Percentiles rank a stretch among this genome's conserved stretches.
Evolutionary conservation across 2,329 filamentous ascomycete species (phyloP).

Genomic region (Didymella lethalis): DNA sequence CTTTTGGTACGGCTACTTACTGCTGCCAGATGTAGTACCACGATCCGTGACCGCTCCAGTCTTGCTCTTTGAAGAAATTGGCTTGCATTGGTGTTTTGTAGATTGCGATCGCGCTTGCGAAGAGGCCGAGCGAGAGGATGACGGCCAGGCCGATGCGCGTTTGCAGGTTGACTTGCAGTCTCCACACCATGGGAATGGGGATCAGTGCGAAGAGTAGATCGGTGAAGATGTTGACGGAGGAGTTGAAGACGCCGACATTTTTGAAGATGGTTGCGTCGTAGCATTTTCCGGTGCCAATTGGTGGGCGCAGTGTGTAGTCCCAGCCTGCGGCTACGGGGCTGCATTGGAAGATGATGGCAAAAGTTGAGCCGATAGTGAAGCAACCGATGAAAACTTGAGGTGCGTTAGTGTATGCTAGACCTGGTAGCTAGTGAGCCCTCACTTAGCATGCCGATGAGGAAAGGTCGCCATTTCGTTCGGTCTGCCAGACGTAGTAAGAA

Average conservation of each 20-base stretch:
- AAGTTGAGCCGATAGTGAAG: slow-evolving; percentile 39
- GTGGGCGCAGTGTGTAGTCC: slow-evolving; percentile 44
- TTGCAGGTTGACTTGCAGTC: background rate
- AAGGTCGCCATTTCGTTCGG: background rate
- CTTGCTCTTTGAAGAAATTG: slow-evolving; percentile 41
- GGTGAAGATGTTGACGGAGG: slow-evolving; percentile 51
- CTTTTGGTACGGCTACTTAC: slow-evolving; percentile 17
- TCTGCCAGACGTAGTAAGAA: background rate
- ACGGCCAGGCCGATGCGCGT: background rate
- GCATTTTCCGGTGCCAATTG: slow-evolving; percentile 32
- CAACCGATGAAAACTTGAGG: slow-evolving; percentile 19
- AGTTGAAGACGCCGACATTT: slow-evolving; percentile 58
- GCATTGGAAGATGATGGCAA: slow-evolving; percentile 40
- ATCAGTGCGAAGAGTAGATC: slow-evolving; percentile 53
- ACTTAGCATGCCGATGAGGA: background rate
- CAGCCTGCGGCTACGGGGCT: slow-evolving; percentile 56
- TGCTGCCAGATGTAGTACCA: slow-evolving; percentile 42
- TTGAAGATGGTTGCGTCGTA: slow-evolving; percentile 52
- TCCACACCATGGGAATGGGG: slow-evolving; percentile 53
- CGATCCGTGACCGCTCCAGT: slow-evolving; percentile 35
- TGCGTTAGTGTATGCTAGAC: background rate
- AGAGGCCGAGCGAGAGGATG: background rate
- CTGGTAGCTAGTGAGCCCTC: background rate
- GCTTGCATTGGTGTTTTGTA: slow-evolving; percentile 24
- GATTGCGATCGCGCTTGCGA: background rate